Conservation (phyloP, 169 alveolate species). For the Plasmodium inui region DNA sequence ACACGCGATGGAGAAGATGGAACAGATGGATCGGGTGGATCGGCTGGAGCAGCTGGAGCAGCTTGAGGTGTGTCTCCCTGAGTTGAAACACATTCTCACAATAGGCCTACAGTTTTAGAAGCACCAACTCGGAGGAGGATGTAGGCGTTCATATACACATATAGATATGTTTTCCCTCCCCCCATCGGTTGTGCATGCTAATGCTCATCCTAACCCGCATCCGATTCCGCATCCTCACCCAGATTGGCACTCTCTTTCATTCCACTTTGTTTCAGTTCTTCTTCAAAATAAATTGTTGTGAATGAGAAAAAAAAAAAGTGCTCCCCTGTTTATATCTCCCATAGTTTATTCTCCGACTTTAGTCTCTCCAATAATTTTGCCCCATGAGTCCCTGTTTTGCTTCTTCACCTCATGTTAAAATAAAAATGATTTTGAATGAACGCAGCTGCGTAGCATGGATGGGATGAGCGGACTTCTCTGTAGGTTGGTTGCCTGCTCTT, state of each 20-base stretch:
- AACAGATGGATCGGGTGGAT: no score
- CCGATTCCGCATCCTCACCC: background rate
- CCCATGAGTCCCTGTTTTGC: background rate
- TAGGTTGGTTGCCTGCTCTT: background rate
- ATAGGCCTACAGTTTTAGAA: background rate
- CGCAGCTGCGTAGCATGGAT: background rate
- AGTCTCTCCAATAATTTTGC: background rate
- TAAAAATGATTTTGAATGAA: background rate
- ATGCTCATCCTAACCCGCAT: background rate
- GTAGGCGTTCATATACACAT: background rate
- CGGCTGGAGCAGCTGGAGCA: no score
- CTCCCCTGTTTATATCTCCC: background rate
- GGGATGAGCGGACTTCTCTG: background rate
- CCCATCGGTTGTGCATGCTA: background rate
- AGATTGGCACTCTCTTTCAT: background rate
- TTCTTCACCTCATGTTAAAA: background rate
- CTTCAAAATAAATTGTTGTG: slow-evolving; percentile 12
- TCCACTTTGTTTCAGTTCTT: background rate
- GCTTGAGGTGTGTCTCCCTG: background rate
- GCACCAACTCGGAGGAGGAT: background rate
- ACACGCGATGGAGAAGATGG: background rate
- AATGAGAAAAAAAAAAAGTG: background rate
- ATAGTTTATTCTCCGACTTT: background rate
- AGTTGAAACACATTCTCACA: background rate
- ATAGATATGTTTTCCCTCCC: background rate